Conservation (phyloP, 1,139 yeast species). For the Candida tunisiensis region DNA sequence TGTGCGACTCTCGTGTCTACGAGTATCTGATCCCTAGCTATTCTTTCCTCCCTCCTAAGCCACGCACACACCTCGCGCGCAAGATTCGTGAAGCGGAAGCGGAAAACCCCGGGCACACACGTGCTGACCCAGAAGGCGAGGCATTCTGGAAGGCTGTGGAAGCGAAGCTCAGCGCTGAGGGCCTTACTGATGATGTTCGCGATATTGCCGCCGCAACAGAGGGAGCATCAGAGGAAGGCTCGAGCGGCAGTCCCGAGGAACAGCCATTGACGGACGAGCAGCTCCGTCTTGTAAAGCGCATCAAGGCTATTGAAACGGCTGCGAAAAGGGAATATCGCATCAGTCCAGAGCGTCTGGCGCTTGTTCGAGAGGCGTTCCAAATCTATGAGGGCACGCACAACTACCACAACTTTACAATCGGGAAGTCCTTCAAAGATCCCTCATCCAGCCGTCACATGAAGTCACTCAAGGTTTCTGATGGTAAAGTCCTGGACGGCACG, state of each 20-base stretch:
- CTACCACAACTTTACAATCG: constrained; percentile 88
- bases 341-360: constrained; percentile 38
- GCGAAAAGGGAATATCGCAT: constrained; percentile 58
- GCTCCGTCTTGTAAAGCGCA: constrained; percentile 19
- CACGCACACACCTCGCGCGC: constrained; percentile 44
- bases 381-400: constrained; percentile 79
- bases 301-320: constrained; percentile 49
- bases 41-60: constrained; percentile 81
- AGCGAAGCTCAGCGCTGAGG: constrained; percentile 12
- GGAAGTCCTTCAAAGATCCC: constrained; percentile 75
- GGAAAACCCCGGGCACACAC: constrained; percentile 40
- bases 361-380: constrained; percentile 51
- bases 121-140: constrained; percentile 50
- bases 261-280: background rate
- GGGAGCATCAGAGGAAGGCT: constrained; percentile 13
- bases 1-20: constrained; percentile 88
- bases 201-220: constrained; percentile 20
- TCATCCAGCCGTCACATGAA: constrained; percentile 76
- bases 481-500: constrained; percentile 81
- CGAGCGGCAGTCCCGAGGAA: background rate
- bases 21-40: constrained; percentile 89
- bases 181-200: constrained; percentile 18
- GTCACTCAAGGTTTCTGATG: constrained; percentile 65
- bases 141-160: constrained; percentile 52
- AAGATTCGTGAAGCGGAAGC: constrained; percentile 36